Conservation (phyloP, 129 eudicot genomes). For the Centrapalus pauciflorus region DNA sequence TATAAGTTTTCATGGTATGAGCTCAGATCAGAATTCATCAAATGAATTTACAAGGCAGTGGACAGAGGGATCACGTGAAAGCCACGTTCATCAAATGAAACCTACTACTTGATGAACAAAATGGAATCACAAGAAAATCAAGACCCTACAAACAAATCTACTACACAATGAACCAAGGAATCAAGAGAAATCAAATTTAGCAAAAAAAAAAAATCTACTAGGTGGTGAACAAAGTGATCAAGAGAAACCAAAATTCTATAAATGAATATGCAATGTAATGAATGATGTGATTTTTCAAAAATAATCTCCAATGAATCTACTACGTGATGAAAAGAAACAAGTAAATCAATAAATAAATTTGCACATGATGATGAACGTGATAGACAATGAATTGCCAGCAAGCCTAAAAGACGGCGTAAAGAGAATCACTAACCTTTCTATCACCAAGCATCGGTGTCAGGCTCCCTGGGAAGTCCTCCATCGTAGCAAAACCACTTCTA, state of each 20-base stretch:
- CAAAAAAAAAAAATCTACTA: too few relatives aligned
- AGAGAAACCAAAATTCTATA: too few relatives aligned
- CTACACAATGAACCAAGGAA: background rate
- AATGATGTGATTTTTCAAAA: too few relatives aligned
- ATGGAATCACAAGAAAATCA: background rate
- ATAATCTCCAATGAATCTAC: too few relatives aligned
- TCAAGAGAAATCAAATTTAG: too few relatives aligned
- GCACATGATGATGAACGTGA: too few relatives aligned
- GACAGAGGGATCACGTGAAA: background rate
- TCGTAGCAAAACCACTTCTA: conserved; percentile 92
- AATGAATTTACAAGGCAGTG: background rate
- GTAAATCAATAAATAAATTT: too few relatives aligned
- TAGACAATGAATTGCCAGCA: background rate
- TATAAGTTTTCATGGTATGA: too few relatives aligned
- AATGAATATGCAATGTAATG: too few relatives aligned
- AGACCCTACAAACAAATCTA: background rate
- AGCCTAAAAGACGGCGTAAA: background rate
- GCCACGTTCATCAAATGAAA: background rate
- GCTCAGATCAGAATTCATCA: background rate
- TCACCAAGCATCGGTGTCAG: conserved; percentile 98
- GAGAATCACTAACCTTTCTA: conserved; percentile 53
- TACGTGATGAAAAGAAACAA: too few relatives aligned
- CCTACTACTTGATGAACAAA: background rate
- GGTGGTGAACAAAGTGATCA: too few relatives aligned
- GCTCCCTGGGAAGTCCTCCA: conserved; percentile 86